Evolutionary conservation across 495 filamentous ascomycete species (phyloP).

Genomic region (Lasiosphaeriaceae sp.): DNA sequence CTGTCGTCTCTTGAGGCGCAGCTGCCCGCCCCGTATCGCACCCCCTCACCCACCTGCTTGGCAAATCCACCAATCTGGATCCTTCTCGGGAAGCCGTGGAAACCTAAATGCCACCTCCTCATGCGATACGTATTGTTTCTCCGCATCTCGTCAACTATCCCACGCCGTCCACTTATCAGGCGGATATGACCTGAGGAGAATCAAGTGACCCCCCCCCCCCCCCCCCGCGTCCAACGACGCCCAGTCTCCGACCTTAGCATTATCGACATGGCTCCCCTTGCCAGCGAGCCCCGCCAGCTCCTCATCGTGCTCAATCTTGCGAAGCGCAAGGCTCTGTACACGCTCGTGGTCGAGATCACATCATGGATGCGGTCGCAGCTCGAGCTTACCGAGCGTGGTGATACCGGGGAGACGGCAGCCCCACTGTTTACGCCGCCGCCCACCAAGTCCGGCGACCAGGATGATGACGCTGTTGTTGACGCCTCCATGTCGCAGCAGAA

Average conservation of each 20-base stretch:
- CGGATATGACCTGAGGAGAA: too few species aligned
- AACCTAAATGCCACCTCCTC: background rate
- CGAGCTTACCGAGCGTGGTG: constrained; percentile 18
- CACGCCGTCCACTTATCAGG: too few species aligned
- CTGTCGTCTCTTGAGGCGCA: too few species aligned
- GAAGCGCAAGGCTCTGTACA: constrained; percentile 38
- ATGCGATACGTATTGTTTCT: too few species aligned
- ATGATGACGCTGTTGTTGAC: background rate
- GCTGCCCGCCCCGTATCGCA: too few species aligned
- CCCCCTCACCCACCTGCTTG: too few species aligned
- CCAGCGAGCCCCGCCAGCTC: constrained; percentile 40
- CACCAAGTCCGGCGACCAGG: background rate
- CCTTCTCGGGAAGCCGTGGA: too few species aligned
- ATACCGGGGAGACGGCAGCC: background rate
- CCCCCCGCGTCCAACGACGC: too few species aligned
- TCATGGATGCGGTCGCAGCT: constrained; percentile 40
- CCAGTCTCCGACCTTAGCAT: too few species aligned
- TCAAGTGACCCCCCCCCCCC: too few species aligned
- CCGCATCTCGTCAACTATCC: too few species aligned
- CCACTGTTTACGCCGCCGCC: constrained; percentile 8
- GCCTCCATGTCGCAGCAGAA: constrained; percentile 1
- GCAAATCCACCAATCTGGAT: too few species aligned
- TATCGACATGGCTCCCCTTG: constrained; percentile 41
- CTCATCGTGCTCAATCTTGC: constrained; percentile 41
- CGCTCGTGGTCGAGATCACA: constrained; percentile 35